Evolutionary conservation across 2,329 filamentous ascomycete genomes (phyloP), one percentile per base, ranked within the genome.

Genomic region (Phialophora chinensis): DNA sequence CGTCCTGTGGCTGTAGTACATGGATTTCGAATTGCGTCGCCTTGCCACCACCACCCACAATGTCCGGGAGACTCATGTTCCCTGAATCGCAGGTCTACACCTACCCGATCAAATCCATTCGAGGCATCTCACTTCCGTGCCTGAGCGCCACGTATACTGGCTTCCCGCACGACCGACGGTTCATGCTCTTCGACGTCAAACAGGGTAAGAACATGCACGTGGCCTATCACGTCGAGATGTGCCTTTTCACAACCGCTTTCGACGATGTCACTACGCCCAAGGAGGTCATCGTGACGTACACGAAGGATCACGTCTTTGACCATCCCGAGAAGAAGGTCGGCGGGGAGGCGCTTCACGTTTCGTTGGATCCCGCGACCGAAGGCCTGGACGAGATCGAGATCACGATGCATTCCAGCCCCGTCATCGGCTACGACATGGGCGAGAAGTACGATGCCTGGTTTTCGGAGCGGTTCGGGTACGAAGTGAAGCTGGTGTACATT

Each of bases 51-150:
- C n/a, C 44, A 17, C 20, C 20, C 42, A 20, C 17, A 52, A 20
- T 25, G 10, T 27, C 12, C 12, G 25, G 6, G 27, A 53, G 38
- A 44, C 38, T 44, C 38, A 44, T 44, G 6, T 7, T n/a, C 14
- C 38, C 38, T 7, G 17, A 7, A 23, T 29, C 25, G 25, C 69
- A 89, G 86, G 82, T 92, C 42, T 91, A 88, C 77, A 83, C 90
- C 56, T 91, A 92, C 75, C 90, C 90, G 50, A 88, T 92, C 78
- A 92, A 92, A 75, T 88, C 85, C 7, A 83, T 92, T n/a, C 86
- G 87, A 42, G 86, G 85, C 59, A 85, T 89, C 62, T 76, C 82
- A 20, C 78, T 92, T 35, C 66, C 80, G 4, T 76, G 79, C 0
- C 83, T 88, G 2, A 77, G 78, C n/a, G 77, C 91, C 55, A 85